Conservation (phyloP, 2,329 filamentous ascomycete genomes). For the Pseudogymnoascus sp. region DNA sequence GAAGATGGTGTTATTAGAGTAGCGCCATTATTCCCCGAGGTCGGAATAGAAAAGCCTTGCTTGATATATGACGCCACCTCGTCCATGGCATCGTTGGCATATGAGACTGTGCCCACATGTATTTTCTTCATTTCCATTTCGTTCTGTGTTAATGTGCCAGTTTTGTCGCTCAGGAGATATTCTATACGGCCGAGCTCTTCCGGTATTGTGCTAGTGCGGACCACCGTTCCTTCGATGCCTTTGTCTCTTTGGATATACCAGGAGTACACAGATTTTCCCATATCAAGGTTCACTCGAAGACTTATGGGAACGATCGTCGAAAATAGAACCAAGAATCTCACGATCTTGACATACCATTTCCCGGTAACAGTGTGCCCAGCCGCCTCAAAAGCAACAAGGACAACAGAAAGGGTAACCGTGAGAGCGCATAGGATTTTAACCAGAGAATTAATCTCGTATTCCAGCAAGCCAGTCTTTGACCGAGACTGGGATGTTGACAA, state of each 20-base stretch:
- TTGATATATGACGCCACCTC: slow-evolving; percentile 82
- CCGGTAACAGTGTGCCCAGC: slow-evolving; percentile 61
- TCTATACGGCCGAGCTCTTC: slow-evolving; percentile 94
- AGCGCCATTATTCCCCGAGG: slow-evolving; percentile 37
- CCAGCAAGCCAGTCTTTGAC: slow-evolving; percentile 87
- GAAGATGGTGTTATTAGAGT: slow-evolving; percentile 70
- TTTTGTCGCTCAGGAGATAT: slow-evolving; percentile 94
- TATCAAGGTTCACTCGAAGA: slow-evolving; percentile 88
- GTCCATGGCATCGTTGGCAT: slow-evolving; percentile 98
- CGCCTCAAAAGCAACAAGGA: slow-evolving; percentile 80
- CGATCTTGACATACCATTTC: slow-evolving; percentile 91
- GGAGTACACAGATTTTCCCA: slow-evolving; percentile 94
- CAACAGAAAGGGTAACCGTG: slow-evolving; percentile 76
- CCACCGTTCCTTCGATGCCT: slow-evolving; percentile 84
- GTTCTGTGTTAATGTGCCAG: slow-evolving; percentile 94
- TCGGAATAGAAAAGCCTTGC: slow-evolving; percentile 64
- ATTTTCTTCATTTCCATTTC: slow-evolving; percentile 99
- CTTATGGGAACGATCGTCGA: slow-evolving; percentile 99
- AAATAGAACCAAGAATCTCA: slow-evolving; percentile 95
- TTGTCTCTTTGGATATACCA: slow-evolving; percentile 89
- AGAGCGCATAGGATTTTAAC: slow-evolving; percentile 93
- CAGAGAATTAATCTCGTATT: slow-evolving; percentile 93
- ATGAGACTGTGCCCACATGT: slow-evolving; percentile 94
- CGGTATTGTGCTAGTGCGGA: slow-evolving; percentile 93
- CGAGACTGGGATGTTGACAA: slow-evolving; percentile 86